phyloP scores from a whole-genome alignment of 352 stramenopile species.

The Phytopythium vexans region DNA sequence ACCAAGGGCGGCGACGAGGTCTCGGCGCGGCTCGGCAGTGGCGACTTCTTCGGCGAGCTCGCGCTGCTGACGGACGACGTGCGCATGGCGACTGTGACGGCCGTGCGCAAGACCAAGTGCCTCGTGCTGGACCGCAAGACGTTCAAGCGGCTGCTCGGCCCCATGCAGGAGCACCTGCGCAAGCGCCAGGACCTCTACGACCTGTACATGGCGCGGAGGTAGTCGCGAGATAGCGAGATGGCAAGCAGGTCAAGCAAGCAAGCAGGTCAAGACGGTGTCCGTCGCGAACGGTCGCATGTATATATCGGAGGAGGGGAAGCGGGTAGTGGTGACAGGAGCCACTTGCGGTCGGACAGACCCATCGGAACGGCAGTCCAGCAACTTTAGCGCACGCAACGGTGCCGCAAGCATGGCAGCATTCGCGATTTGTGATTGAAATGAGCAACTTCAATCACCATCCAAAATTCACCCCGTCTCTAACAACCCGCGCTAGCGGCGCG shows the following conservation, averaged over 20 bases:
- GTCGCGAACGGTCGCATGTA: too few species aligned
- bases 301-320: too few species aligned
- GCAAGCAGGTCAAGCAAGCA: too few species aligned
- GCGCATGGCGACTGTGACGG: slow-evolving; percentile 87
- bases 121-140: slow-evolving; percentile 87
- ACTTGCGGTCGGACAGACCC: too few species aligned
- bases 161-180: slow-evolving; percentile 87
- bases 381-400: too few species aligned
- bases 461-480: background rate
- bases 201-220: slow-evolving; percentile 51
- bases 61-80: slow-evolving; percentile 86
- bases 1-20: slow-evolving; percentile 57
- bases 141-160: slow-evolving; percentile 85
- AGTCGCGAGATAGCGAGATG: too few species aligned
- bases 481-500: too few species aligned
- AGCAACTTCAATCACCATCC: slow-evolving; percentile 6
- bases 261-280: too few species aligned
- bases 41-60: slow-evolving; percentile 81
- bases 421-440: slow-evolving; percentile 4
- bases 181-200: slow-evolving; percentile 66
- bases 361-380: slow-evolving; percentile 2
- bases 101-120: slow-evolving; percentile 75
- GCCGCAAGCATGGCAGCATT: too few species aligned
- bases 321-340: too few species aligned
- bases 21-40: slow-evolving; percentile 48